phyloP scores from a whole-genome alignment of 2,329 filamentous ascomycete species.

The Aspergillus fructus region DNA sequence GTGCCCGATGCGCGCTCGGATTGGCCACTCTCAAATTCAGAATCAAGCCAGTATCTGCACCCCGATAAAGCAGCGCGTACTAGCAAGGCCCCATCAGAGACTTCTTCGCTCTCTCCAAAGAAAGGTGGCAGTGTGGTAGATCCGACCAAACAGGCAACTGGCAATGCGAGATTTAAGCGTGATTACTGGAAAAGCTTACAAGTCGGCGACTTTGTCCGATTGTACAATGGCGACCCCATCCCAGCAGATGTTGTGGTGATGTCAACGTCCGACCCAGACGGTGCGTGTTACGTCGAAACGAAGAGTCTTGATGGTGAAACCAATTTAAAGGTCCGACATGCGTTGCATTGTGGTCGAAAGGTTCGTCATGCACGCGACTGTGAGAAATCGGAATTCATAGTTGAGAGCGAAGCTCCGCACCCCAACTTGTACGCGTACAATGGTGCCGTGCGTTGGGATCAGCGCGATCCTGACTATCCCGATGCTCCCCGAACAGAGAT shows the following conservation, averaged over 20 bases:
- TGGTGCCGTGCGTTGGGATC: slow-evolving; percentile 82
- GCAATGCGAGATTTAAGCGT: slow-evolving; percentile 81
- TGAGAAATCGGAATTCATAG: slow-evolving; percentile 79
- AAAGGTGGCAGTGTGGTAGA: slow-evolving; percentile 72
- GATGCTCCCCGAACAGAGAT: slow-evolving; percentile 68
- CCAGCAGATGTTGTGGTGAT: slow-evolving; percentile 91
- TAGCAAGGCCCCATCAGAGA: slow-evolving; percentile 23
- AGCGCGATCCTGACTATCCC: slow-evolving; percentile 64
- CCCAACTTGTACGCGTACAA: slow-evolving; percentile 95
- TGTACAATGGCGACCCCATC: slow-evolving; percentile 94
- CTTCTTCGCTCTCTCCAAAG: slow-evolving; percentile 28
- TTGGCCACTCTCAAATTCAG: slow-evolving; percentile 36
- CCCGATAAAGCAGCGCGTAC: slow-evolving; percentile 31
- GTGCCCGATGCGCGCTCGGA: slow-evolving; percentile 54
- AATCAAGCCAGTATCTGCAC: slow-evolving; percentile 33
- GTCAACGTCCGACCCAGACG: slow-evolving; percentile 89
- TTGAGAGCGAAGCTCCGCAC: slow-evolving; percentile 89
- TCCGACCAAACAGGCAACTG: slow-evolving; percentile 61
- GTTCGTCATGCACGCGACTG: slow-evolving; percentile 90
- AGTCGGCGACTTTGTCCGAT: slow-evolving; percentile 92
- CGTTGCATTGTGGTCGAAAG: slow-evolving; percentile 77
- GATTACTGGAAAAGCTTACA: slow-evolving; percentile 94
- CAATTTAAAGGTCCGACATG: slow-evolving; percentile 91
- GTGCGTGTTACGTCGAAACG: slow-evolving; percentile 95
- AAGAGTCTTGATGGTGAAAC: slow-evolving; percentile 98